Percentiles rank a stretch among this genome's conserved stretches.
Conservation (phyloP, 2,329 filamentous ascomycete genomes). For the Fusarium sp. region DNA sequence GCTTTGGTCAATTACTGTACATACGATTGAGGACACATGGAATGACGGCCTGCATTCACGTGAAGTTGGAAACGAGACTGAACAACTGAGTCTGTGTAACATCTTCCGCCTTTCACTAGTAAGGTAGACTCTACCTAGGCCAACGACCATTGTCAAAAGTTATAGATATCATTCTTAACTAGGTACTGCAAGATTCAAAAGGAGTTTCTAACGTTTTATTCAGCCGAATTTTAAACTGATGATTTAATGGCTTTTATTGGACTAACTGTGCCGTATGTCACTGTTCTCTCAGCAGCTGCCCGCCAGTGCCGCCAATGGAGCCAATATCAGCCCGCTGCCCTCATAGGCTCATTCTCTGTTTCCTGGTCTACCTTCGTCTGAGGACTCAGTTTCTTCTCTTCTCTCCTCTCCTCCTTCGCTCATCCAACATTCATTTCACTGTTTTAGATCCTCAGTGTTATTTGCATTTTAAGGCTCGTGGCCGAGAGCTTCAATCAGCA, state of each 20-base stretch:
- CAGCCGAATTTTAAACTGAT: not conserved
- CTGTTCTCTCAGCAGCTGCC: not conserved
- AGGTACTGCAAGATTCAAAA: not conserved
- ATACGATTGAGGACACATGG: too few species aligned
- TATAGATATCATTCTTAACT: not conserved
- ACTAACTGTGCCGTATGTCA: not conserved
- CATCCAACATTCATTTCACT: not conserved
- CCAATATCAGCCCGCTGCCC: not conserved
- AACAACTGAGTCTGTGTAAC: too few species aligned
- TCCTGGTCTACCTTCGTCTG: not conserved
- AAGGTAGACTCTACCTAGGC: accelerated
- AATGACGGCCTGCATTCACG: too few species aligned
- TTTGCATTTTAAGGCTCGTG: too few species aligned
- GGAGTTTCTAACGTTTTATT: too few species aligned
- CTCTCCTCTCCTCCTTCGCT: not conserved
- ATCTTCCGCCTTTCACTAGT: too few species aligned
- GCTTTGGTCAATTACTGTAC: too few species aligned
- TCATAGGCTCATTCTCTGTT: not conserved
- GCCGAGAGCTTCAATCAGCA: too few species aligned
- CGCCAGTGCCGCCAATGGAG: not conserved
- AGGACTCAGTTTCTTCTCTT: not conserved
- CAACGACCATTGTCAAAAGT: not conserved
- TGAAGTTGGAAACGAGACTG: too few species aligned
- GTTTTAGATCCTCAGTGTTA: not conserved
- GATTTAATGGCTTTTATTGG: accelerated